phyloP scores from a whole-genome alignment of 371 early-diverging fungal genomes.

The Gilbertella persicaria region DNA sequence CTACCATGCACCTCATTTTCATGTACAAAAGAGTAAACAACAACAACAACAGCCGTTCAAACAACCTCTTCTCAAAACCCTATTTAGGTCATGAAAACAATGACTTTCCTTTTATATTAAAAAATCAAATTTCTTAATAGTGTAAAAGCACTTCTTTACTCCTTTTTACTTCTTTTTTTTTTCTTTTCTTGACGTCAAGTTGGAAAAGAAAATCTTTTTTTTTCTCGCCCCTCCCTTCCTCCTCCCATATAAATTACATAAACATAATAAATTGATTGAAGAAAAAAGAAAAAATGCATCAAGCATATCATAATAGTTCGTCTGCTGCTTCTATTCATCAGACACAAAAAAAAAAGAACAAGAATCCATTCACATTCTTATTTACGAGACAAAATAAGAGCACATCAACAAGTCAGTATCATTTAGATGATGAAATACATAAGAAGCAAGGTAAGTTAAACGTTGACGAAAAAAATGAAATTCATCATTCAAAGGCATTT shows the following conservation, averaged over 20 bases:
- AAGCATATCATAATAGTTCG: background rate
- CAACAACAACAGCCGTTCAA: background rate
- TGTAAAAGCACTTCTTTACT: background rate
- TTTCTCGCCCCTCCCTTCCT: background rate
- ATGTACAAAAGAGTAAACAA: too few relatives aligned
- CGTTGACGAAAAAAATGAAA: background rate
- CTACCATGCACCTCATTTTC: too few relatives aligned
- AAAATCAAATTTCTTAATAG: background rate
- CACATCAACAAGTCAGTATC: conserved; percentile 1
- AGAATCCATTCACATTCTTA: conserved; percentile 21
- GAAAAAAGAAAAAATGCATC: background rate
- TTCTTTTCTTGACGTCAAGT: background rate
- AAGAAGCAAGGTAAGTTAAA: background rate
- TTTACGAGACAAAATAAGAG: conserved; percentile 21
- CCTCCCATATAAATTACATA: background rate
- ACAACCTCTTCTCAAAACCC: background rate
- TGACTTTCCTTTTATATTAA: conserved; percentile 20
- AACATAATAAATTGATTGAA: too few relatives aligned
- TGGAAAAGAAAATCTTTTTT: background rate
- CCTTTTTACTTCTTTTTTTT: background rate
- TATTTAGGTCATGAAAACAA: conserved; percentile 16
- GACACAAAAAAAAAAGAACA: conserved; percentile 18
- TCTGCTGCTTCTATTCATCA: conserved; percentile 5
- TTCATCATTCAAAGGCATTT: conserved; percentile 12
- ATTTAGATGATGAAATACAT: background rate